phyloP scores from a whole-genome alignment of 148 eudicot genomes.

The Polygonum aviculare region DNA sequence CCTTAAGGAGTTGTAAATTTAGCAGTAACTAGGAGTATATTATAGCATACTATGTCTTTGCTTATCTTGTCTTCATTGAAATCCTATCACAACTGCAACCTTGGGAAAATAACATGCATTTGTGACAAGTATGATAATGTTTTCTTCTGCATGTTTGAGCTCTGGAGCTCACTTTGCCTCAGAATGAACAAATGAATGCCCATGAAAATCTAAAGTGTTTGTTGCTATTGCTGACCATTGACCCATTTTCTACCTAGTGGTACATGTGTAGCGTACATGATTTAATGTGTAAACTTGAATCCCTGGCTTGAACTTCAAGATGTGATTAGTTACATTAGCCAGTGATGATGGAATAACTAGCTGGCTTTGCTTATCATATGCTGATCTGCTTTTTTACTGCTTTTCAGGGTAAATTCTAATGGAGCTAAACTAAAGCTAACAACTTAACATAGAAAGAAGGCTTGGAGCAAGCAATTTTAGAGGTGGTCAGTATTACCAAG shows the following conservation, averaged over 20 bases:
- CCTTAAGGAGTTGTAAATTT: not conserved
- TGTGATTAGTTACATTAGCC: not conserved
- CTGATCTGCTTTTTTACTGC: not conserved
- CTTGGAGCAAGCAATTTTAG: not conserved
- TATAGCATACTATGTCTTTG: not conserved
- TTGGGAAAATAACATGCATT: not conserved
- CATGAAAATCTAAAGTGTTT: not conserved
- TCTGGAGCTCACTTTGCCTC: not conserved
- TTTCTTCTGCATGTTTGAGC: not conserved
- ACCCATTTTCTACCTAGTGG: not conserved
- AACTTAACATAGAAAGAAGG: not conserved
- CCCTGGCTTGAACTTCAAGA: not conserved
- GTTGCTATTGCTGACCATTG: not conserved
- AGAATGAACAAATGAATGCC: not conserved
- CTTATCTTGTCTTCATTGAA: slow-evolving; percentile 9
- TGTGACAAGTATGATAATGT: not conserved
- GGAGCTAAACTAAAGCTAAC: slow-evolving; percentile 7
- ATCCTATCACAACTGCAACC: not conserved
- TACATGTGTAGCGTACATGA: not conserved
- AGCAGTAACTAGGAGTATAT: not conserved
- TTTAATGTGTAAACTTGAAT: not conserved
- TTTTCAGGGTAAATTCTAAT: not conserved
- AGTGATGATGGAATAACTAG: not conserved
- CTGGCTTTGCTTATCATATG: not conserved
- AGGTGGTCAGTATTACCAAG: not conserved